Evolutionary conservation across 1,284 basidiomycete species (phyloP), one percentile per base, ranked within the genome.

Genomic region (Boletus hoseneyae): DNA sequence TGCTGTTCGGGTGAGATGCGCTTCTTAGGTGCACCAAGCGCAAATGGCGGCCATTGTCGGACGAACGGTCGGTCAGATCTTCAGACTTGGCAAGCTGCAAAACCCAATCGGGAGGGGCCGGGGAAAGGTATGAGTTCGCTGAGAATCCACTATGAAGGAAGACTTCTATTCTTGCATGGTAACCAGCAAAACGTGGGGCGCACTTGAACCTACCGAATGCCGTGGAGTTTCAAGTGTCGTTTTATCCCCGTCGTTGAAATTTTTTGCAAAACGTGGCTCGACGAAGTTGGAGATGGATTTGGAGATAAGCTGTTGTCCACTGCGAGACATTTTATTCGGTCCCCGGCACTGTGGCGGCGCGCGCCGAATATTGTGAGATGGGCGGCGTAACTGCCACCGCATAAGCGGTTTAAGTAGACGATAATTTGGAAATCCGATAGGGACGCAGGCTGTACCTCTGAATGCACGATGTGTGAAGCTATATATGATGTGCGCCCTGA

Each of bases 401-500:
- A 41, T 57, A 61, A 53, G 44, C 19, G 45, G 54, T 51, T 45
- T 6, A 37, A 48, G 45, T 43, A 51, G 49, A 64, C 52, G 48
- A 56, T 54, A 38, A 62, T 56, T 60, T 60, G 54, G 54, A 52
- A 61, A 59, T 62, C 63, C 62, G 63, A 66, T 64, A 65, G 63
- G 60, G 56, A 65, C 63, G 53, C 49, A 34, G 56, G 61, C 48
- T 53, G 63, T 63, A 48, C 51, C 48, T 54, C 59, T 60, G 49
- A 53, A 59, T 53, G 61, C 50, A 52, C 51, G 45, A 64, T 67
- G 62, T 67, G 62, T 68, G 68, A 68, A 68, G 61, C 63, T 67
- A 67, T 70, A 63, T 65, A 58, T 58, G 67, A 64, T 55, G 57
- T 47, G 53, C 56, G 55, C 56, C 60, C 63, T 61, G 73, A 74